Evolutionary conservation across 441 rosid genomes (phyloP), one percentile per base, ranked within the genome.

Genomic region (Theobroma grandiflorum): DNA sequence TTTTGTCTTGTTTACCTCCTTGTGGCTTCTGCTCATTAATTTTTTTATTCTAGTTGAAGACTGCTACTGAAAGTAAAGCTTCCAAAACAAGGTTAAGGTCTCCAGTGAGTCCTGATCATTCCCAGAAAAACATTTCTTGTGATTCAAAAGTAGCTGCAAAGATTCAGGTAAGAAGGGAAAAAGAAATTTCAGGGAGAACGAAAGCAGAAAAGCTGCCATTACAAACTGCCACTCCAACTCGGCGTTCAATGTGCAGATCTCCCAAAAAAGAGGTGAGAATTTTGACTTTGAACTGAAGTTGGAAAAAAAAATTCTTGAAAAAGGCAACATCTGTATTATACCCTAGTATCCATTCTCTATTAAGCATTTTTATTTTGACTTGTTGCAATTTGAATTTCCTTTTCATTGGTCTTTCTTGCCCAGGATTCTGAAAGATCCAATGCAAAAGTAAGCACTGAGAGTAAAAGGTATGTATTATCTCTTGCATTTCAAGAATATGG

Each of bases 401-500:
- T 63, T 55, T 75, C 12, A 38, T 42, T 49, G 79, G 59, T 63
- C 37, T 72, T 80, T 69, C 58, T 8, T 79, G 59, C 62, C 43
- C 85, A 91, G 91, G 88, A 88, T 78, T 81, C 81, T 77, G 83
- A 85, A 79, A 85, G 79, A 68, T 75, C 47, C 64, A 80, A 66
- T 65, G 69, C 84, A 57, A 92, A 87, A 77, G 58, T 65, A 75
- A 81, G 85, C 77, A 40, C 31, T 71, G 87, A 65, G 74, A 80
- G 66, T 70, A 84, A 78, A 84, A 90, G 97, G 98, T 95, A 88
- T 37, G 68, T 57, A 5, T 38, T 77, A 12, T 55, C 65, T 75
- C 45, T 81, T 70, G 35, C 77, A 66, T 61, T 55, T 52, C 43
- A 63, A 52, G 40, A 50, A 74, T 63, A 35, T 76, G 50, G 79